A percentile compares a stretch with the other conserved stretches of the same genome.
These are phyloP conservation scores for Dittrichia graveolens DNA, from an alignment of 129 eudicot species.

Conservation along the genomic window DNA sequence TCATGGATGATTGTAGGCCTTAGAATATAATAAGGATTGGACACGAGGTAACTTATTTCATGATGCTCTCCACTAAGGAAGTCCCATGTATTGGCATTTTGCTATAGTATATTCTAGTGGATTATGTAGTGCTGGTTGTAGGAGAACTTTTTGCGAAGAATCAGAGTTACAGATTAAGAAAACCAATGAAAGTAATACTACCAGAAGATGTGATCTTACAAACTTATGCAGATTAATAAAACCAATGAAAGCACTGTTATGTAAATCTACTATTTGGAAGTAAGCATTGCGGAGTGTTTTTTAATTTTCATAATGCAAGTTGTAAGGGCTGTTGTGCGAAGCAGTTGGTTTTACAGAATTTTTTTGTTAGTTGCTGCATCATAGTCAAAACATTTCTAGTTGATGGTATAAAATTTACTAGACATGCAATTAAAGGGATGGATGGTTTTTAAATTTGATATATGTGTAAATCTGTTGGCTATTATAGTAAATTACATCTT, in stretches of 20 bases:
- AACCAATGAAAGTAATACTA: slow-evolving; percentile 1
- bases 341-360: slow-evolving; percentile 20
- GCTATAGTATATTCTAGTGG: not conserved
- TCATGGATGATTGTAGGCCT: slow-evolving; percentile 22
- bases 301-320: slow-evolving; percentile 9
- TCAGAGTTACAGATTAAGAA: slow-evolving; percentile 7
- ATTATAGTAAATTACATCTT: not conserved
- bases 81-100: not conserved
- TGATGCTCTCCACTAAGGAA: not conserved
- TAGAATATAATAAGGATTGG: slow-evolving; percentile 20
- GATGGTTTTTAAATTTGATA: slow-evolving; percentile 13
- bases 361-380: slow-evolving; percentile 18
- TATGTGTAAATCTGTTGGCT: slow-evolving; percentile 20
- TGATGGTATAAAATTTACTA: slow-evolving; percentile 20
- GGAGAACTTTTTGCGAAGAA: slow-evolving; percentile 13
- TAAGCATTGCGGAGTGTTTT: slow-evolving; percentile 12
- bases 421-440: slow-evolving; percentile 14
- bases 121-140: slow-evolving; percentile 5
- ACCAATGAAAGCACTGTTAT: not conserved
- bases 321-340: slow-evolving; percentile 18
- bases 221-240: not conserved
- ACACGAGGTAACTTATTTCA: slow-evolving; percentile 13
- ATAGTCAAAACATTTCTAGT: slow-evolving; percentile 8
- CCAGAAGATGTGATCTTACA: slow-evolving; percentile 23
- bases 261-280: slow-evolving; percentile 13